Conservation (phyloP, 2,329 filamentous ascomycete genomes). For the Clonostachys solani region DNA sequence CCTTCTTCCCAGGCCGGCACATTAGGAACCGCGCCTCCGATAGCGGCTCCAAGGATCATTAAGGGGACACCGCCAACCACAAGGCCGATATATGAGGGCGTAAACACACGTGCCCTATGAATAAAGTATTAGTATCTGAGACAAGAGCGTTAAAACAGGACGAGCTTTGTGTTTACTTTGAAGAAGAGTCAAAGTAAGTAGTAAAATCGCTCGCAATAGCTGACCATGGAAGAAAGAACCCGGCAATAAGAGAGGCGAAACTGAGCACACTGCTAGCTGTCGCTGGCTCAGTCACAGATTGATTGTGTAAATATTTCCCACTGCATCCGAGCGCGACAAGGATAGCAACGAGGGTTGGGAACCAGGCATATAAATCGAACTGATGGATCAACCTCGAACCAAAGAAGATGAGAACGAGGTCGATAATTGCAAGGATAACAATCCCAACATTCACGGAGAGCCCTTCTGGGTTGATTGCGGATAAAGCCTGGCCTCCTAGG, state of each 20-base stretch:
- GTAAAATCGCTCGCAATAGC: slow-evolving; percentile 56
- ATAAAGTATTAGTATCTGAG: not conserved
- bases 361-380: slow-evolving; percentile 54
- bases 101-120: slow-evolving; percentile 37
- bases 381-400: slow-evolving; percentile 53
- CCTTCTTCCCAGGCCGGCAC: slow-evolving; percentile 48
- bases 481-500: slow-evolving; percentile 54
- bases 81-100: slow-evolving; percentile 53
- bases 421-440: slow-evolving; percentile 52
- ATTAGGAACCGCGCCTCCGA: slow-evolving; percentile 53
- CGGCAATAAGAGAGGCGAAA: slow-evolving; percentile 57
- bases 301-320: slow-evolving; percentile 41
- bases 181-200: slow-evolving; percentile 45
- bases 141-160: not conserved
- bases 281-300: slow-evolving; percentile 31
- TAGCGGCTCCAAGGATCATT: slow-evolving; percentile 61
- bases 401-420: slow-evolving; percentile 55
- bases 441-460: slow-evolving; percentile 54
- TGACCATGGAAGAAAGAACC: slow-evolving; percentile 60
- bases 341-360: slow-evolving; percentile 49
- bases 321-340: slow-evolving; percentile 50
- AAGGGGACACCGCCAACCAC: slow-evolving; percentile 50
- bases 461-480: slow-evolving; percentile 42
- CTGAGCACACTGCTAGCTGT: slow-evolving; percentile 44
- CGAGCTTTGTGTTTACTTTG: no score